Evolutionary conservation across 371 early-diverging fungal genomes (phyloP), one percentile per base, ranked within the genome.

Genomic region (Apophysomyces sp.): DNA sequence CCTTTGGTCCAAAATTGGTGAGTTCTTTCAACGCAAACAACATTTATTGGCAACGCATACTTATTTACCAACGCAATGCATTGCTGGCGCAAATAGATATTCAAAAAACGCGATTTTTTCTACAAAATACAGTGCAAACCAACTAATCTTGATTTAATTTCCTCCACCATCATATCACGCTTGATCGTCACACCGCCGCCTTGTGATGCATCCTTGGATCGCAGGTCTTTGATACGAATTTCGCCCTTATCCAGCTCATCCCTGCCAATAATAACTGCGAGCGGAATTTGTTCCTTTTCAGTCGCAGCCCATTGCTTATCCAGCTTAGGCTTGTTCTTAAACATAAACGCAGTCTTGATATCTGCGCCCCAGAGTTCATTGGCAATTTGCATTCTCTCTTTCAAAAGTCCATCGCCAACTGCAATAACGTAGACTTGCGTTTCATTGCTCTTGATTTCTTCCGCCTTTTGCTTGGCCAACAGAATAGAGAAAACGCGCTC

Each of bases 401-500:
- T 89, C 26, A 99, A 74, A 60, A 94, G 75, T 0, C 95, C 94
- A 34, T 88, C 89, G 3, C 92, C 86, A 4, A 90, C 88, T 24
- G 95, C 89, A 26, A 79, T 72, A 1, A 99, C 93, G 74, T 94
- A 96, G 3, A 99, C 98, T 66, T 97, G 79, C 3, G 86, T 86
- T 32, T 85, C 81, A 60, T 88, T 95, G 52, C 92, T 79, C 75
- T 93, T 93, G 74, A 94, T 80, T 28, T 76, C 66, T 11, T 80
- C 78, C 27, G 60, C 58, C 66, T 81, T 76, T 55, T 73, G 81
- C 65, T 82, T 82, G 60, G 79, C 81, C 85, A 85, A 77, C 24
- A 99, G 55, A 18, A 99, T 82, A 9, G 97, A 91, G 71, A 93
- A 98, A n/a, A 99, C 87, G 41, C 99, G 92, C 71, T 98, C 97